Percentiles rank a stretch among this genome's conserved stretches.
These are phyloP conservation scores for Aspergillus saccharolyticus DNA, from an alignment of 495 filamentous ascomycete genomes.

Conservation along the genomic window DNA sequence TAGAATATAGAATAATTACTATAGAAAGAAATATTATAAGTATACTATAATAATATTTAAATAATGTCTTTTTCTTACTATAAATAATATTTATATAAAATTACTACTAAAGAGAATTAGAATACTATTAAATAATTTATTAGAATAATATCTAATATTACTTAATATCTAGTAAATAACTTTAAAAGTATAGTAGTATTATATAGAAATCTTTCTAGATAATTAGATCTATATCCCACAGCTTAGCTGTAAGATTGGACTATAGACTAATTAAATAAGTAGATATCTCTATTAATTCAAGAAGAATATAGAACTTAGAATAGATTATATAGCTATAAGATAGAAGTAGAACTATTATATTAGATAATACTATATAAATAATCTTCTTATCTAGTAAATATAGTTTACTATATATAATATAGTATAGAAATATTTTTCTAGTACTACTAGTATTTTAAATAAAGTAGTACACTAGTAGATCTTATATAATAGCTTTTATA, in stretches of 20 bases:
- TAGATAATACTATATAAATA: neutral
- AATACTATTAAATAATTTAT: neutral
- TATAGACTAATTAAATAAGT: too few species aligned
- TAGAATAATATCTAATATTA: neutral
- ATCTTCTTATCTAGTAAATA: neutral
- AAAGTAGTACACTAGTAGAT: neutral
- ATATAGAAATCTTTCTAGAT: too few species aligned
- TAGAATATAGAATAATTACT: too few species aligned
- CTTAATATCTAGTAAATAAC: neutral
- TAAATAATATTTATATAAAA: neutral
- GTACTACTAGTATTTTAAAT: neutral
- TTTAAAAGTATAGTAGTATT: neutral
- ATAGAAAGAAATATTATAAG: too few species aligned
- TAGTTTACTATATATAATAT: conserved; percentile 4
- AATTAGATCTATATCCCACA: too few species aligned
- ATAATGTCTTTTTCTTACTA: too few species aligned
- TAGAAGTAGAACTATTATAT: too few species aligned
- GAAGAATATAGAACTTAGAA: neutral
- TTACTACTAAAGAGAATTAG: neutral
- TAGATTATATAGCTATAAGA: too few species aligned
- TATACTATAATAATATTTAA: too few species aligned
- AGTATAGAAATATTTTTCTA: conserved; percentile 4
- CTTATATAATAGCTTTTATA: neutral
- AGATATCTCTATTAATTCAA: neutral
- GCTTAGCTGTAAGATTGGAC: too few species aligned